These are phyloP conservation scores for Zygosaccharomyces gambellarensis DNA, from an alignment of 805 yeast genomes.

Conservation along the genomic window DNA sequence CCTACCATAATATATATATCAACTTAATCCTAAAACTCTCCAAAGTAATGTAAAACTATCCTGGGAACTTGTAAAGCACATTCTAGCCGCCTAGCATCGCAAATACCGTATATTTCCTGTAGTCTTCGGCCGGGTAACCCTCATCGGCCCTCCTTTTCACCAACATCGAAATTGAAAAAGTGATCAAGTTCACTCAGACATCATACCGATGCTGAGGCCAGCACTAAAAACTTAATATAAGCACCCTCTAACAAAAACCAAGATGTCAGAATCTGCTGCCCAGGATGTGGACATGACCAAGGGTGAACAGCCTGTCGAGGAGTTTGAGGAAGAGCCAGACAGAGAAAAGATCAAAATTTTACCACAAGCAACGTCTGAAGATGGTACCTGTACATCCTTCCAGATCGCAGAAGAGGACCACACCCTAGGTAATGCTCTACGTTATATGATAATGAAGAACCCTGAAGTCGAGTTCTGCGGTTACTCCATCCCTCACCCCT, in stretches of 20 bases:
- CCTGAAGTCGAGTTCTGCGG: conserved; percentile 99
- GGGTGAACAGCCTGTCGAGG: conserved; percentile 19
- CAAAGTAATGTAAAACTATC: too few species aligned
- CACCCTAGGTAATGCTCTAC: conserved; percentile 88
- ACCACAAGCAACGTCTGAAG: conserved; percentile 85
- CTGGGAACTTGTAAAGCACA: too few species aligned
- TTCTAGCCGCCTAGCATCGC: too few species aligned
- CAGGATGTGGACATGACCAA: conserved; percentile 18
- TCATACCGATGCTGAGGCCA: too few species aligned
- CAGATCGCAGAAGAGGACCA: conserved; percentile 93
- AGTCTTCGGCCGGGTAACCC: too few species aligned
- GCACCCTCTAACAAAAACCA: neutral
- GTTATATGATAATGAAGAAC: conserved; percentile 94
- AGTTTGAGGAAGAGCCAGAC: conserved; percentile 40
- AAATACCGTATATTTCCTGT: too few species aligned
- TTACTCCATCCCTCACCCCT: conserved; percentile 96
- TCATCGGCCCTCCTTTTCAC: too few species aligned
- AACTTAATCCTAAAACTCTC: too few species aligned
- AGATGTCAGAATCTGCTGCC: conserved; percentile 2
- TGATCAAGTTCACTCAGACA: too few species aligned
- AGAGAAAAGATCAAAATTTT: conserved; percentile 52
- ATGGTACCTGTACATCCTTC: conserved; percentile 92
- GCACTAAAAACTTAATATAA: neutral
- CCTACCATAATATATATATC: too few species aligned
- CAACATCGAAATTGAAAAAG: too few species aligned